Conservation (phyloP, 306 rosid species). For the Vicia villosa region DNA sequence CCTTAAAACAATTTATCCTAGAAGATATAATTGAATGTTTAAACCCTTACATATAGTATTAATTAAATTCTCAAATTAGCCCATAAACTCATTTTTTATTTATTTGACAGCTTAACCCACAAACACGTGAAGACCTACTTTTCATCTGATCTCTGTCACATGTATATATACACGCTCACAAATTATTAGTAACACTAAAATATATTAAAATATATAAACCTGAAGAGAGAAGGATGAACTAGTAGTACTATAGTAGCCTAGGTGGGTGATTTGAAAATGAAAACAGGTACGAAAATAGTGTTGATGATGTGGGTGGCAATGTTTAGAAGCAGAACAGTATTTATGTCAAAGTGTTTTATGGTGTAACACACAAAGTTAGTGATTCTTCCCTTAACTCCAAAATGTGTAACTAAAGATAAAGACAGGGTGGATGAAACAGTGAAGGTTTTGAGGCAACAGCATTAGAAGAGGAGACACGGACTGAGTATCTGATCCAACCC, state of each 20-base stretch:
- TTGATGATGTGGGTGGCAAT: constrained; percentile 35
- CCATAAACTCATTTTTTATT: too few species aligned
- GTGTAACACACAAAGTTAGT: constrained; percentile 6
- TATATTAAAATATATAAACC: not conserved
- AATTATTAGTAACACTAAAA: not conserved
- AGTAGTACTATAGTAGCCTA: not conserved
- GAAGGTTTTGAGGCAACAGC: not conserved
- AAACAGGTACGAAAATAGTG: constrained; percentile 31
- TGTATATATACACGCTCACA: not conserved
- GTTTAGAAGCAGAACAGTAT: constrained; percentile 18
- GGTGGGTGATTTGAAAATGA: not conserved
- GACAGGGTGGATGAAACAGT: constrained; percentile 23
- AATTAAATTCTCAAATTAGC: too few species aligned
- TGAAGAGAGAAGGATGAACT: not conserved
- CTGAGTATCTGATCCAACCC: constrained; percentile 48
- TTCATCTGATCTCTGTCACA: not conserved
- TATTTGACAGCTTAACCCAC: not conserved
- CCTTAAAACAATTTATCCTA: too few species aligned
- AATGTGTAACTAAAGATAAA: not conserved
- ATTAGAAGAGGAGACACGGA: constrained; percentile 38
- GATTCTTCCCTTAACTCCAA: constrained; percentile 24
- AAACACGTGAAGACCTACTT: not conserved
- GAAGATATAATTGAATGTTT: too few species aligned
- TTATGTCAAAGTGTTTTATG: constrained; percentile 20
- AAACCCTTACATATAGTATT: too few species aligned